A percentile compares a stretch with the other conserved stretches of the same genome.
These are phyloP conservation scores for Russula brevipes DNA, from an alignment of 768 basidiomycete genomes.

Conservation along the genomic window DNA sequence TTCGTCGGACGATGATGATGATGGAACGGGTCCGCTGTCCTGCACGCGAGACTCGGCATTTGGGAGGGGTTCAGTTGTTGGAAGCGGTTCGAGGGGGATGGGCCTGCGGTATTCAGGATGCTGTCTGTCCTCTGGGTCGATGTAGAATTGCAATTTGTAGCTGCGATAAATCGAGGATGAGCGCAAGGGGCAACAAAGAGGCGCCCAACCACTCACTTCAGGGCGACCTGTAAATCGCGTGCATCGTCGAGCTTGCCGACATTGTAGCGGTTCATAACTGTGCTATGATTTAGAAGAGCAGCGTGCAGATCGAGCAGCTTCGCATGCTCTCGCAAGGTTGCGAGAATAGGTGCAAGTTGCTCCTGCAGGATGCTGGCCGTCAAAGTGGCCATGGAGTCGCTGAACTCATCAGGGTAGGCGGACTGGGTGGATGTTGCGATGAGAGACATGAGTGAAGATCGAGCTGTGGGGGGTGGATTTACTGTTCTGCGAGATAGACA, in stretches of 20 bases:
- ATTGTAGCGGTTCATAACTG: slow-evolving; percentile 16
- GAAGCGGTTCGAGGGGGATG: no score
- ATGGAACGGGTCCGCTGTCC: neutral
- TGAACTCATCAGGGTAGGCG: neutral
- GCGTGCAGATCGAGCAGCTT: slow-evolving; percentile 10
- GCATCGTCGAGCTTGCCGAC: slow-evolving; percentile 19
- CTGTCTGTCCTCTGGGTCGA: neutral
- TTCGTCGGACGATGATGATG: no score
- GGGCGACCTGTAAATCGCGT: slow-evolving; percentile 14
- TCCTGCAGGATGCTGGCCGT: slow-evolving; percentile 6
- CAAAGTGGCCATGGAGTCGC: slow-evolving; percentile 1
- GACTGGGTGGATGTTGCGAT: neutral
- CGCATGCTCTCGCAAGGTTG: slow-evolving; percentile 14
- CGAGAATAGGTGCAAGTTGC: slow-evolving; percentile 15
- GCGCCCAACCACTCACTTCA: slow-evolving; percentile 1
- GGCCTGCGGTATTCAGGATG: neutral
- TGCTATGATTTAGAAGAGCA: slow-evolving; percentile 16
- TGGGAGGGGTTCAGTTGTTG: neutral
- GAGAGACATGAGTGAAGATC: neutral
- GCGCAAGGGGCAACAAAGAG: neutral
- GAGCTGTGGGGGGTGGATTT: neutral
- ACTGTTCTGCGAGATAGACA: neutral
- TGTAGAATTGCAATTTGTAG: slow-evolving; percentile 6
- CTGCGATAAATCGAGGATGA: neutral
- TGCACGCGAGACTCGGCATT: neutral